Conservation (phyloP, 371 early-diverging fungal genomes). For the Rozella allomycis region DNA sequence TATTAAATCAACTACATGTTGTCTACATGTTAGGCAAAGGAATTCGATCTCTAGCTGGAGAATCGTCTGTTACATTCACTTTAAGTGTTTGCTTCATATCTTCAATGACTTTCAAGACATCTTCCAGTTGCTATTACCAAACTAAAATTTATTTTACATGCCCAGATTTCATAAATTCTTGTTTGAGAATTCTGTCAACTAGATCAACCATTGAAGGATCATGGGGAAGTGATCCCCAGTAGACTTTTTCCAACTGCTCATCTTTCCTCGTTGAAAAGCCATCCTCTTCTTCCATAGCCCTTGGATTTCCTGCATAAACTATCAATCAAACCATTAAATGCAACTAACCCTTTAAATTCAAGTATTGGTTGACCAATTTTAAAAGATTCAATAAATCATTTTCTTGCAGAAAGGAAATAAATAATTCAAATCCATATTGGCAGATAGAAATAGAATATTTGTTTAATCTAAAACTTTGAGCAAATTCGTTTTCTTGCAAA, state of each 20-base stretch:
- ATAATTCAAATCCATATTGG: conserved; percentile 71
- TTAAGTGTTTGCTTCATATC: conserved; percentile 26
- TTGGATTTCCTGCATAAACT: too few species aligned
- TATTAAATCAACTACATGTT: conserved; percentile 10
- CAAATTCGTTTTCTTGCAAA: conserved; percentile 53
- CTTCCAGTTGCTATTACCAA: conserved; percentile 33
- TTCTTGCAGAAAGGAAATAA: conserved; percentile 79
- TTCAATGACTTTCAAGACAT: conserved; percentile 22
- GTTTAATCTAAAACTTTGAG: conserved; percentile 50
- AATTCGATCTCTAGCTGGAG: conserved; percentile 26
- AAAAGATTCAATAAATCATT: conserved; percentile 65
- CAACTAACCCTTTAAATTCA: conserved; percentile 55
- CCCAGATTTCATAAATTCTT: conserved; percentile 49
- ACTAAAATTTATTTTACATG: conserved; percentile 53
- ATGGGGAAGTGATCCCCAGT: background rate
- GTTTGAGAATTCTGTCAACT: conserved; percentile 50
- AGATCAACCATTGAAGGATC: conserved; percentile 20
- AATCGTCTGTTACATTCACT: conserved; percentile 16
- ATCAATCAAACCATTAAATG: too few species aligned
- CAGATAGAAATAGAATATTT: conserved; percentile 78
- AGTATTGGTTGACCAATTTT: conserved; percentile 78
- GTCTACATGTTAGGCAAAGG: conserved; percentile 38
- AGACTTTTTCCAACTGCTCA: background rate
- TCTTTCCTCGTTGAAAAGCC: too few species aligned
- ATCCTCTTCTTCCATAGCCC: too few species aligned